Evolutionary conservation across 2,329 filamentous ascomycete genomes (phyloP), one percentile per base, ranked within the genome.

Genomic region (Cytospora paraplurivora): DNA sequence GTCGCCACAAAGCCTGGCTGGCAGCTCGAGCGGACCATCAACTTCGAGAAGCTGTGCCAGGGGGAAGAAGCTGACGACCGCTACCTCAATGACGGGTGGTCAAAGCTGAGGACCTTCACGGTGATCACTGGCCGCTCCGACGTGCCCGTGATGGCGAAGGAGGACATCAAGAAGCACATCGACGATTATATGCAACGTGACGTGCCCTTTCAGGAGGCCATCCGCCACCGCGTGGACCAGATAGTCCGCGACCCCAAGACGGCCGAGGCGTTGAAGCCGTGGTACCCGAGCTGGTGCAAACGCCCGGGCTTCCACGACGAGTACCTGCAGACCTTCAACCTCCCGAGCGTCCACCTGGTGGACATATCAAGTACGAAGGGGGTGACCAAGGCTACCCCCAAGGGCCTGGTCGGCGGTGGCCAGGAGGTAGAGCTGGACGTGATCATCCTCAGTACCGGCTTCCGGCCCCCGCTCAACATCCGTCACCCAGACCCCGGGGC

Each of bases 221-320:
- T 81, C 21, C 76, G 79, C 1, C 68, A 68, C 7, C 75, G 79
- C 10, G 74, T 76, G 11, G 73, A 77, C 19, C 63, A 72, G 0
- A 67, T 77, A 7, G 81, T 85, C 11, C 71, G 76, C n/a, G 76
- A 83, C 65, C 68, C 67, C 6, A 67, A 64, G 0, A 78, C 75
- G 0, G 81, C 82, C 0, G 72, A 77, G 19, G 72, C 66, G 0
- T 72, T 84, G 11, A 80, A 82, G 66, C 75, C 81, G 0, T 84
- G 80, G 79, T 84, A 83, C 69, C 75, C 76, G 1, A 72, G 71
- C 1, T 82, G 78, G 75, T 85, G 82, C 72, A 85, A 85, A 66
- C 76, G 82, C 0, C 82, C 82, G 0, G 76, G 73, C 57, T 84
- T 83, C 69, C 79, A 82, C 67, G 78, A 83, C 62, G 76, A 79